Evolutionary conservation across 768 basidiomycete genomes (phyloP), one percentile per base, ranked within the genome.

Genomic region (Hypholoma fasciculare): DNA sequence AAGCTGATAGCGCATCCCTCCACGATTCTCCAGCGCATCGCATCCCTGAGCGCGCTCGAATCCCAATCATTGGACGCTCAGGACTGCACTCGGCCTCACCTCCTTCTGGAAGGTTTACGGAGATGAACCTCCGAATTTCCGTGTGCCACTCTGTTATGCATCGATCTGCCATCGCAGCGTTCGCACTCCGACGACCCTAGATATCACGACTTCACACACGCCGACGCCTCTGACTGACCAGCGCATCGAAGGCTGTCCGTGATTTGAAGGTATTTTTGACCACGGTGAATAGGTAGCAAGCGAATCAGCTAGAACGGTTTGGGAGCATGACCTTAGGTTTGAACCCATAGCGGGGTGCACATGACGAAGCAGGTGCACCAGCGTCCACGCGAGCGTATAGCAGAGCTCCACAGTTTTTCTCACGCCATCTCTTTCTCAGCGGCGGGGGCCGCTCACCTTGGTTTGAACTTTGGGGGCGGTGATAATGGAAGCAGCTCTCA

Each of bases 111-210:
- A 43, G 11, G 7, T n/a, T 7, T 3, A 46, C 52, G 52, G 52
- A 53, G 52, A 53, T 53, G 40, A 52, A 9, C 27, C 52, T 43
- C 52, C 52, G 52, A 44, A n/a, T 40, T 44, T 40, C 52, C 39
- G 39, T 30, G 40, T 34, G 51, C 37, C 37, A 39, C 51, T 26
- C n/a, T n/a, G 17, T 26, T 47, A 47, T 38, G 16, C 26, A 27
- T 38, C 49, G 38, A 38, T 30, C 36, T 50, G 38, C 20, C 23
- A 50, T 19, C 49, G 38, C 30, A 23, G 17, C 49, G 36, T 34
- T n/a, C 36, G 27, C n/a, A 34, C 36, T 37, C 34, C 26, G 49
- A 50, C 34, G 49, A 50, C 34, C 26, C 49, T 37, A 34, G 34
- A 34, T 36, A 19, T 4, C 38, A 37, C 20, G 23, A n/a, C 1